phyloP scores from a whole-genome alignment of 495 filamentous ascomycete species.

The Eremomyces bilateralis region DNA sequence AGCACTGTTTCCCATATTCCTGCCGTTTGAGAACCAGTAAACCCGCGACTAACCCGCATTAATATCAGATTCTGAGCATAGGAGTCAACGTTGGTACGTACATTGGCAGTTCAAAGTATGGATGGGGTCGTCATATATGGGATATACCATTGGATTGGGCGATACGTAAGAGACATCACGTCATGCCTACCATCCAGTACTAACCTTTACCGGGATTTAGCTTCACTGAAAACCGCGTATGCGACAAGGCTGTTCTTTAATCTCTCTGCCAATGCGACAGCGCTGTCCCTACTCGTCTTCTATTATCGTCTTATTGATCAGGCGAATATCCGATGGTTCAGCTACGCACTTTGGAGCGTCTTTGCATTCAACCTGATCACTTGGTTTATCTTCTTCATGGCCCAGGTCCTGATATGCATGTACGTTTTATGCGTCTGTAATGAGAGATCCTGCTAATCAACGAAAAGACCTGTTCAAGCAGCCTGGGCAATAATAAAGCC shows the following conservation, averaged over 20 bases:
- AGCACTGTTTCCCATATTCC: neutral
- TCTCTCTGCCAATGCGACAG: neutral
- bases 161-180: neutral
- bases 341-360: neutral
- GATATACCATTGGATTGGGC: neutral
- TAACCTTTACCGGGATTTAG: neutral
- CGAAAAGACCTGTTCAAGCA: neutral
- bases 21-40: no score
- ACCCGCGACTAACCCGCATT: neutral
- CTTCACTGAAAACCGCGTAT: neutral
- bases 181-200: neutral
- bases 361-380: neutral
- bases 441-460: neutral
- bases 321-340: neutral
- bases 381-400: neutral
- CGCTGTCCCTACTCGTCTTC: neutral
- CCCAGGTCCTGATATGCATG: neutral
- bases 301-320: neutral
- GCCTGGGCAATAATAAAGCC: neutral
- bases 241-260: neutral
- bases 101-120: neutral
- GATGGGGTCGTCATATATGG: neutral
- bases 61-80: neutral
- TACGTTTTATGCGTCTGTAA: neutral
- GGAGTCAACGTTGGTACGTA: neutral